These are phyloP conservation scores for Parachlorella kessleri DNA, from an alignment of 139 green algal species.

Conservation along the genomic window DNA sequence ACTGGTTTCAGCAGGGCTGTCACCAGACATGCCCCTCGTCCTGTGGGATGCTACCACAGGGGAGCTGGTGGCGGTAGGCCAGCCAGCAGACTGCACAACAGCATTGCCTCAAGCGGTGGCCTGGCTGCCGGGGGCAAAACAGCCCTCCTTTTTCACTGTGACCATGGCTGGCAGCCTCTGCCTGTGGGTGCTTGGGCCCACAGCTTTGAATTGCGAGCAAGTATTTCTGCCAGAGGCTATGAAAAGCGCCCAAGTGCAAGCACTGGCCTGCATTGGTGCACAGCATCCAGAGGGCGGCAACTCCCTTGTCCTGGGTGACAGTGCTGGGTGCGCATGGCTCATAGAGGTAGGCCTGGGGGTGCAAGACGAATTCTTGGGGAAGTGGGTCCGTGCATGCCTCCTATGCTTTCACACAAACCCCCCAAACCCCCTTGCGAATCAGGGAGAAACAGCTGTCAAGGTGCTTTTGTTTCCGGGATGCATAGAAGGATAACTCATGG, in stretches of 20 bases:
- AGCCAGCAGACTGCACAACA: too few relatives aligned
- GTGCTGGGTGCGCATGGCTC: constrained; percentile 9
- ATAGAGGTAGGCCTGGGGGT: constrained; percentile 35
- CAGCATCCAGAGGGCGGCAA: neutral
- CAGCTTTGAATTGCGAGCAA: constrained; percentile 38
- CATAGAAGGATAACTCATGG: too few relatives aligned
- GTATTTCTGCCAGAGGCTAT: constrained; percentile 20
- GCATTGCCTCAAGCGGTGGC: constrained; percentile 15
- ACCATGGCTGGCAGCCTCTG: constrained; percentile 44
- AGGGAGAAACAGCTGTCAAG: too few relatives aligned
- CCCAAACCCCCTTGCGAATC: too few relatives aligned
- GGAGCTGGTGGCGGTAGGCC: constrained; percentile 38
- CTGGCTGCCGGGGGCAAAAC: constrained; percentile 29
- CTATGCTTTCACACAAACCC: too few relatives aligned
- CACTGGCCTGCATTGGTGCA: constrained; percentile 7
- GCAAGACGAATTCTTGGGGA: too few relatives aligned
- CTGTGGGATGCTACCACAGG: constrained; percentile 45
- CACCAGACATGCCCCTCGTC: constrained; percentile 42
- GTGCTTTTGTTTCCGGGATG: too few relatives aligned
- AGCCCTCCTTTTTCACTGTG: constrained; percentile 53
- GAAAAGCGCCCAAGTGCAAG: neutral
- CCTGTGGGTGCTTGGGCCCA: constrained; percentile 56
- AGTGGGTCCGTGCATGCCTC: too few relatives aligned
- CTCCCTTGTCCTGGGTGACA: neutral
- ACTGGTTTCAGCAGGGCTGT: constrained; percentile 38